Evolutionary conservation across 495 filamentous ascomycete species (phyloP), one percentile per base, ranked within the genome.

Genomic region (Chaetomidium leptoderma): DNA sequence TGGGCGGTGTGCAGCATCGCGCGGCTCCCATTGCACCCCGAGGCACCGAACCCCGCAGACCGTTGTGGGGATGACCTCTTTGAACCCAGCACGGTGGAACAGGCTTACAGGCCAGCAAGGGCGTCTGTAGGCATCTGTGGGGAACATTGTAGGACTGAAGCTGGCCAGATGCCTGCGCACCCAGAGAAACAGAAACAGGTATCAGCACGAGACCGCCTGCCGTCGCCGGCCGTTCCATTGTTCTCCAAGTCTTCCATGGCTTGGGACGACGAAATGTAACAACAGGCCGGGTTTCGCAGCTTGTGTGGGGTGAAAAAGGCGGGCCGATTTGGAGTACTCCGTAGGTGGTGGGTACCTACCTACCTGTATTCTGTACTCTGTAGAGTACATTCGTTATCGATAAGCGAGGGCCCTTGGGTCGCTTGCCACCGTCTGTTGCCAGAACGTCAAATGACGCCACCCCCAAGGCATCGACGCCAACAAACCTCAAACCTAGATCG

Each of bases 11-110:
- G 26, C 13, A 17, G 24, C 11, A 9, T 27, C 3, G 35, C 6
- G 17, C 8, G 49, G 6, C n/a, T n/a, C 16, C 36, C 9, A 23
- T 19, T 32, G 16, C n/a, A n/a, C 32, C 37, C 6, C 39, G 5
- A 33, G 21, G 5, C 50, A 33, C 50, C 50, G 36, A 30, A 5
- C 50, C 49, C 50, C 50, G 36, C 37, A 53, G 36, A 16, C 49
- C 14, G 16, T 16, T 27, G 49, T 52, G 49, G 49, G n/a, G 35
- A 27, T 35, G 35, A 24, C 16, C 46, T 35, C 44, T 33, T 23
- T 2, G 3, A 33, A 49, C 21, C 47, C 47, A 51, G 30, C 21
- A 21, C 19, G 33, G 47, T 51, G 47, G 47, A 24, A 51, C 46
- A 35, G 3, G 40, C 13, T n/a, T n/a, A n/a, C n/a, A n/a, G n/a